phyloP scores from a whole-genome alignment of 1,139 yeast genomes.

The Komagataea norvegica region DNA sequence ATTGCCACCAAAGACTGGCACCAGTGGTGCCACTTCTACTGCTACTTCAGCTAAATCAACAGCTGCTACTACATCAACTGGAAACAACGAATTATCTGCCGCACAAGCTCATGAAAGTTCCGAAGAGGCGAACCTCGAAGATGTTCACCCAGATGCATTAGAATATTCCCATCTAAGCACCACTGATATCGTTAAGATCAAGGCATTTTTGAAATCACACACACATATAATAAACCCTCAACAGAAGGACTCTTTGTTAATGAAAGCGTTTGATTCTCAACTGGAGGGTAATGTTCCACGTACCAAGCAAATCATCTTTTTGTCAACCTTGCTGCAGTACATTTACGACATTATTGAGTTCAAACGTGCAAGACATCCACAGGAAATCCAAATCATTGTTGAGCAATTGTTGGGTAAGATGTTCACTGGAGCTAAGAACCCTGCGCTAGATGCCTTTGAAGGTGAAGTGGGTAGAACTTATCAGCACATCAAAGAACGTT shows the following conservation, averaged over 20 bases:
- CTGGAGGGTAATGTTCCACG: constrained; percentile 50
- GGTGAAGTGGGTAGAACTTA: constrained; percentile 71
- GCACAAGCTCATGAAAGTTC: too few relatives aligned
- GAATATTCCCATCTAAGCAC: constrained; percentile 56
- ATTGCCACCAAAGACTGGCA: too few relatives aligned
- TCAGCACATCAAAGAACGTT: constrained; percentile 69
- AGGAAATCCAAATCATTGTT: constrained; percentile 49
- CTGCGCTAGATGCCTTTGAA: constrained; percentile 61
- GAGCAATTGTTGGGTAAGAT: constrained; percentile 68
- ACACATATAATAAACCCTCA: constrained; percentile 70
- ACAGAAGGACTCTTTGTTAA: constrained; percentile 88
- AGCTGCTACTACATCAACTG: not conserved
- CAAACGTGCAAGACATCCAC: constrained; percentile 30
- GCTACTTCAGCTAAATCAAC: not conserved
- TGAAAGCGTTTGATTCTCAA: constrained; percentile 88
- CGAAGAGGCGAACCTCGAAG: constrained; percentile 31
- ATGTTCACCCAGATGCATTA: constrained; percentile 58
- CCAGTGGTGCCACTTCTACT: constrained; percentile 8
- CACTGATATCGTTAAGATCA: constrained; percentile 44
- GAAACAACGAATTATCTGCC: constrained; percentile 9
- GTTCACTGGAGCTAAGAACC: constrained; percentile 44
- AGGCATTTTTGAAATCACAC: constrained; percentile 47
- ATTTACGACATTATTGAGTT: constrained; percentile 58
- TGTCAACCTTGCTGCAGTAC: constrained; percentile 77
- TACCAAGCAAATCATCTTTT: constrained; percentile 67